A percentile compares a stretch with the other conserved stretches of the same genome.
Conservation (phyloP, 805 yeast genomes). For the Nakazawaea anatomiae region DNA sequence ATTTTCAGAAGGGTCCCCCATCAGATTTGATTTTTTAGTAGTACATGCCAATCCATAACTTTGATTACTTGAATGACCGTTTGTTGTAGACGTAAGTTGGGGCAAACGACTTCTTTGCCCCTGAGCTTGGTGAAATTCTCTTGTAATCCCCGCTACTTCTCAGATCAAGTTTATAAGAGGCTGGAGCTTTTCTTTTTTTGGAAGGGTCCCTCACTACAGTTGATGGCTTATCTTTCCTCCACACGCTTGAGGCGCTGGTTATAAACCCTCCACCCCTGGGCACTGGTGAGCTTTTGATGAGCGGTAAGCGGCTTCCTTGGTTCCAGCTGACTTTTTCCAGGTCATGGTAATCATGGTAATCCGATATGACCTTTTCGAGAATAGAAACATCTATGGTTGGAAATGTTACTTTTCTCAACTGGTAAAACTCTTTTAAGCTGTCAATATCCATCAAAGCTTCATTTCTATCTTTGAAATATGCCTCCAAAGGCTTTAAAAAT, state of each 20-base stretch:
- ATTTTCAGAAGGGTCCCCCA: too few relatives aligned
- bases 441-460: background rate
- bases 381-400: background rate
- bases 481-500: constrained; percentile 1
- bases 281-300: background rate
- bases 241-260: background rate
- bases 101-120: constrained; percentile 1
- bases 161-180: background rate
- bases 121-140: too few relatives aligned
- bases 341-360: background rate
- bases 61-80: background rate
- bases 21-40: too few relatives aligned
- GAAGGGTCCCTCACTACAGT: background rate
- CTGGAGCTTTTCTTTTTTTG: background rate
- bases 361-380: background rate
- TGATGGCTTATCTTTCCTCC: background rate
- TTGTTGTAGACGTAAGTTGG: background rate
- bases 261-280: background rate
- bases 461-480: background rate
- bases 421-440: background rate
- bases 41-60: too few relatives aligned
- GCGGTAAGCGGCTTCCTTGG: background rate
- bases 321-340: background rate
- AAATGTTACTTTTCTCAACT: background rate
- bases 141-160: too few relatives aligned